Evolutionary conservation across 2,329 filamentous ascomycete species (phyloP), one percentile per base, ranked within the genome.

Genomic region (Teratosphaeria viscida): DNA sequence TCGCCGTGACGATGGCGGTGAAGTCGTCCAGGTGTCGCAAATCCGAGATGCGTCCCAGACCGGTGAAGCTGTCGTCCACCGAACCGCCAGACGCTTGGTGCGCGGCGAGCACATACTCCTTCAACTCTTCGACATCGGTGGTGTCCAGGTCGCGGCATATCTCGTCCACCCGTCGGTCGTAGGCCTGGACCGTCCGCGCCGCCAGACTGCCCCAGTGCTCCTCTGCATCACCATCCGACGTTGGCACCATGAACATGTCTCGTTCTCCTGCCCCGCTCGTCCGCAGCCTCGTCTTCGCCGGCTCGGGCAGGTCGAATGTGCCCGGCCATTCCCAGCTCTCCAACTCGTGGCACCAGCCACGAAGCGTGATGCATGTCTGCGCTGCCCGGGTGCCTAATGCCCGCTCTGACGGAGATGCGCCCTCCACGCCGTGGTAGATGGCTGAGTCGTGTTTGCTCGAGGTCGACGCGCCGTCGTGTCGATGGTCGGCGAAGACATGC

Each of bases 1-100:
- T 95, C 32, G 92, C 89, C 1, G 94, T 96, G 59, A 97, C 83
- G 54, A 97, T 82, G 27, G 92, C 90, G 8, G 90, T 92, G 68
- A 96, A 85, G 72, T 97, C 94, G 67, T 94, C 91, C 79, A 97
- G 84, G 62, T 64, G 66, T 74, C 58, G 66, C 53, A 71, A 49
- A 54, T 69, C 66, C 2, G 61, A 61, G 34, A 56, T 49, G 14
- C 60, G 62, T 35, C 61, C 62, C 53, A 62, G 64, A 8, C 56
- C 57, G 55, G 60, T 61, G 37, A 67, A 60, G 39, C 62, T 64
- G 59, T 66, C 64, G 57, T 65, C 61, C 43, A 61, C 74, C 55
- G 77, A 80, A 16, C 75, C 71, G 52, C 70, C 73, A 59, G 68
- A 76, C 67, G 63, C 79, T 72, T 88, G 86, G 76, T 96, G 89